These are phyloP conservation scores for Camptophora hylomeconis DNA, from an alignment of 2,329 filamentous ascomycete genomes.

Conservation along the genomic window DNA sequence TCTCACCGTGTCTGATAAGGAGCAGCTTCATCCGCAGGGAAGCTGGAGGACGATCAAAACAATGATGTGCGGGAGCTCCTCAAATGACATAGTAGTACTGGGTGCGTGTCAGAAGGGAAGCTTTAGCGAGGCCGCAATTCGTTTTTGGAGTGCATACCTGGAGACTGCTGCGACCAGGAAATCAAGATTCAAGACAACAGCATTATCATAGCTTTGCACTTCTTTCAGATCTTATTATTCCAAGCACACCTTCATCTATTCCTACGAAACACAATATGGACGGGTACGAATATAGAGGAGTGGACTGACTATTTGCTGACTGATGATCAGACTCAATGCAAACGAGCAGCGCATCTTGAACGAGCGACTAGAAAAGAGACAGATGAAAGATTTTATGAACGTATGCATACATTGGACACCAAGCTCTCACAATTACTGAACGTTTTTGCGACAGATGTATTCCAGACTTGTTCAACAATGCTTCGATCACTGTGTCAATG, in stretches of 20 bases:
- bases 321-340: constrained; percentile 48
- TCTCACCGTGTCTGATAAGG: constrained; percentile 78
- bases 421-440: constrained; percentile 5
- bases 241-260: too few species aligned
- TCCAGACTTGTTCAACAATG: constrained; percentile 50
- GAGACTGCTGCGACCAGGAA: too few species aligned
- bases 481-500: constrained; percentile 94
- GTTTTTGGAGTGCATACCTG: too few species aligned
- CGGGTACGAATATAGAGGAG: constrained; percentile 6
- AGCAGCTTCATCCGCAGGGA: constrained; percentile 47
- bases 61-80: too few species aligned
- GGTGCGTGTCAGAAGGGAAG: too few species aligned
- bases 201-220: too few species aligned
- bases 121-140: too few species aligned
- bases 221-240: too few species aligned
- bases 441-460: constrained; percentile 42
- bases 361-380: constrained; percentile 88
- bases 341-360: constrained; percentile 87
- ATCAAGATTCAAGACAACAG: too few species aligned
- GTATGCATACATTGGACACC: constrained; percentile 41
- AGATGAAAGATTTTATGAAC: constrained; percentile 98
- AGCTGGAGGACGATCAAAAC: too few species aligned
- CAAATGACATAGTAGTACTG: too few species aligned
- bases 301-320: neutral
- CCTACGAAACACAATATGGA: constrained; percentile 13